Percentiles rank a stretch among this genome's conserved stretches.
These are phyloP conservation scores for Melanopsichium pennsylvanicum DNA, from an alignment of 1,284 basidiomycete genomes.

Conservation along the genomic window DNA sequence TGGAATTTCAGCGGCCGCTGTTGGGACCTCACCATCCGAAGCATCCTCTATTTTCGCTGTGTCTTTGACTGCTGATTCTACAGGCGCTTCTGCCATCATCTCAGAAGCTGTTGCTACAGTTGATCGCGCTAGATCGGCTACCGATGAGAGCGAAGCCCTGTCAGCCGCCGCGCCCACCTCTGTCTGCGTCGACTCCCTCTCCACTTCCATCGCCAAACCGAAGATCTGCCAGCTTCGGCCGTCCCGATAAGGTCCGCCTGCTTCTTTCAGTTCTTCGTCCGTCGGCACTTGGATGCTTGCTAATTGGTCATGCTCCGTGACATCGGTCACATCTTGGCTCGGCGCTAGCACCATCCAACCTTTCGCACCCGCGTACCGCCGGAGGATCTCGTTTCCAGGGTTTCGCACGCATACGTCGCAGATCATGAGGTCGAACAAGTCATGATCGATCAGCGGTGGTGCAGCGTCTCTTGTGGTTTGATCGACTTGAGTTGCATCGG, in stretches of 20 bases:
- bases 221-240: slow-evolving; percentile 44
- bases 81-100: neutral
- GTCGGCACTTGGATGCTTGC: slow-evolving; percentile 37
- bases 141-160: slow-evolving; percentile 36
- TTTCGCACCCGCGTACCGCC: slow-evolving; percentile 48
- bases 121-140: slow-evolving; percentile 35
- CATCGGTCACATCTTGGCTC: slow-evolving; percentile 5
- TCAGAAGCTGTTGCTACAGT: slow-evolving; percentile 9
- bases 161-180: slow-evolving; percentile 28
- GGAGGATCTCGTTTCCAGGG: slow-evolving; percentile 34
- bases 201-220: slow-evolving; percentile 33
- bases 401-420: slow-evolving; percentile 59
- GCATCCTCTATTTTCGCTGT: neutral
- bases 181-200: slow-evolving; percentile 21
- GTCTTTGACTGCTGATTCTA: neutral
- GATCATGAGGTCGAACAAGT: slow-evolving; percentile 59
- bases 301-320: slow-evolving; percentile 24
- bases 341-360: slow-evolving; percentile 52
- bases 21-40: no score
- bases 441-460: slow-evolving; percentile 49
- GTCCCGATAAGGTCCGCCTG: slow-evolving; percentile 16
- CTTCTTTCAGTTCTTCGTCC: slow-evolving; percentile 20
- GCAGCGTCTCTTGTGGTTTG: slow-evolving; percentile 9
- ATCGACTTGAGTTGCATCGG: no score
- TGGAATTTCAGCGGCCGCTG: neutral